Conservation (phyloP, 1,139 yeast species). For the Saccharomyces pastorianus region DNA sequence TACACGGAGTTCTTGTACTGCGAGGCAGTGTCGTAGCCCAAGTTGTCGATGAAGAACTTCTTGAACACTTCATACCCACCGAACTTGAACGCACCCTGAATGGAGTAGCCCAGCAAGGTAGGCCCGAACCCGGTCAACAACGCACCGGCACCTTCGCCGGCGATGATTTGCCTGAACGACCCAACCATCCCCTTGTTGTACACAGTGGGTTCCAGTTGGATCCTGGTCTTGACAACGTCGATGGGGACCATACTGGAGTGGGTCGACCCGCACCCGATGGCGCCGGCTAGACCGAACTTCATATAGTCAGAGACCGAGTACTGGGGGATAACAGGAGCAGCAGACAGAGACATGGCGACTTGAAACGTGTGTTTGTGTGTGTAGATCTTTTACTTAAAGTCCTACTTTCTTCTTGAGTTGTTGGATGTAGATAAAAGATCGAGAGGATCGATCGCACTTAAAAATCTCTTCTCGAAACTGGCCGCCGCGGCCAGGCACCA, state of each 20-base stretch:
- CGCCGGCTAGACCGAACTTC: slow-evolving; percentile 79
- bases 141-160: slow-evolving; percentile 77
- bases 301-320: slow-evolving; percentile 67
- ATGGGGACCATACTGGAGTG: slow-evolving; percentile 87
- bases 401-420: too few relatives aligned
- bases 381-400: too few relatives aligned
- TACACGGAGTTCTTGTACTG: slow-evolving; percentile 67
- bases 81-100: slow-evolving; percentile 85
- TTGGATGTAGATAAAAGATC: not conserved
- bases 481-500: not conserved
- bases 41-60: slow-evolving; percentile 62
- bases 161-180: slow-evolving; percentile 61
- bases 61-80: slow-evolving; percentile 88
- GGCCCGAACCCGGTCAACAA: slow-evolving; percentile 82
- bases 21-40: slow-evolving; percentile 70
- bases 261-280: slow-evolving; percentile 82
- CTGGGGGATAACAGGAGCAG: slow-evolving; percentile 37
- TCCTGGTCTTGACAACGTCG: slow-evolving; percentile 73
- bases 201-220: slow-evolving; percentile 75
- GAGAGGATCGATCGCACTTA: not conserved
- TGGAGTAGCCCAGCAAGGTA: slow-evolving; percentile 73
- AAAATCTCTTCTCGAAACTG: not conserved
- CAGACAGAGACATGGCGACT: slow-evolving; percentile 8
- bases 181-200: slow-evolving; percentile 81
- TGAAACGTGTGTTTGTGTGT: not conserved